Base-by-base conservation (phyloP, 352 stramenopile species). In the Pythium phragmiticola region DNA sequence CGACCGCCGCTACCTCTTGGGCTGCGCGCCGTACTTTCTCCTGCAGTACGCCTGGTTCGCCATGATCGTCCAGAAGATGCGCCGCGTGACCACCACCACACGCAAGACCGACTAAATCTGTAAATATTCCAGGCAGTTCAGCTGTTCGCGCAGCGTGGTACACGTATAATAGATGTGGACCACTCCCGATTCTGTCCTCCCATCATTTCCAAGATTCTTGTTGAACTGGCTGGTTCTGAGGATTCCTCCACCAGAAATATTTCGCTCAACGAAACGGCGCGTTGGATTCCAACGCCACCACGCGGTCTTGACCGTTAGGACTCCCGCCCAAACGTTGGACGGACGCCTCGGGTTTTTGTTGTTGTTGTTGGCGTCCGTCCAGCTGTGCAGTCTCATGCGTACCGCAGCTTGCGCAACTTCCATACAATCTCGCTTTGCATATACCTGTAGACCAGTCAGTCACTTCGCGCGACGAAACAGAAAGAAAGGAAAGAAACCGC, bases 11-110 rank as follows among this genome's bases (percentile, higher is more conserved):
- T 88, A 91, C 67, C 61, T 91, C 17, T 45, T 72, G 16, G 76
- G 72, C 16, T 88, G 73, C 30, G 66, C 80, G 47, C 83, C 81
- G 16, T 92, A 84, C 72, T 92, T 92, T 60, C 21, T 76, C 53
- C 64, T 92, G 50, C 83, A 92, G 63, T 90, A 92, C 69, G 69
- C 73, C 6, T 92, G 81, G 83, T 90, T 90, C 65, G 75, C 72
- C 39, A 87, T 90, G 77, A 92, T 92, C 50, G 59, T 76, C 33
- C 63, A 75, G 37, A 90, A 89, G 60, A 69, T 92, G 56, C 49
- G 36, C 21, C 63, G 63, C 33, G 42, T 30, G 17, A n/a, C 8
- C 56, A 33, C 33, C 54, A 52, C 21, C 21, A 21, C 21, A 21
- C 21, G 21, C 21, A 61, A 60, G 42, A 46, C 46, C 21, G 30